Evolutionary conservation across 306 rosid species (phyloP).

Genomic region (Biancaea sappan): DNA sequence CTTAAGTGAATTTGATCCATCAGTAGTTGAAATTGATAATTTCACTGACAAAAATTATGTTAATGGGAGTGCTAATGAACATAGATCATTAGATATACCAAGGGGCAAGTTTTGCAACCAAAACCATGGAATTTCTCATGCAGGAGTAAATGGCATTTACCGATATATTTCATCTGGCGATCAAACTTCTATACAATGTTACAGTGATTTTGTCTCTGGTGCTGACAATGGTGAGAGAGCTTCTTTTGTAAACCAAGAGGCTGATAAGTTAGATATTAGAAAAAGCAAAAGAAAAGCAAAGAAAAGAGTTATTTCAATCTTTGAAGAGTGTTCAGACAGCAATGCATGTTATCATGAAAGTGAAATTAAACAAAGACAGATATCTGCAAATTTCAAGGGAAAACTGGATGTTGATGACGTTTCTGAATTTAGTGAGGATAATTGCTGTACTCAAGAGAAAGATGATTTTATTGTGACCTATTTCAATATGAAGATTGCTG

Average conservation of each 20-base stretch:
- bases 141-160: conserved; percentile 50
- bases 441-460: conserved; percentile 29
- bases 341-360: conserved; percentile 32
- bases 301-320: conserved; percentile 59
- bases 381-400: conserved; percentile 24
- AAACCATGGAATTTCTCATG: conserved; percentile 39
- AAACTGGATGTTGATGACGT: conserved; percentile 36
- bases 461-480: conserved; percentile 56
- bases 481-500: conserved; percentile 71
- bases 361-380: background rate
- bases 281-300: conserved; percentile 61
- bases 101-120: conserved; percentile 41
- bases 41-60: conserved; percentile 34
- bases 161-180: conserved; percentile 38
- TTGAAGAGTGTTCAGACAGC: conserved; percentile 50
- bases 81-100: conserved; percentile 32
- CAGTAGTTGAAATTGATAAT: conserved; percentile 44
- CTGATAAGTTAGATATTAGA: conserved; percentile 46
- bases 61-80: conserved; percentile 43
- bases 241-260: conserved; percentile 40
- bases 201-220: conserved; percentile 42
- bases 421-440: conserved; percentile 31
- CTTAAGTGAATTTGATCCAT: conserved; percentile 46
- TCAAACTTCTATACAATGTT: conserved; percentile 35
- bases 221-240: conserved; percentile 37